Evolutionary conservation across 768 basidiomycete genomes (phyloP), one percentile per base, ranked within the genome.

Genomic region (Pisolithus sp.): DNA sequence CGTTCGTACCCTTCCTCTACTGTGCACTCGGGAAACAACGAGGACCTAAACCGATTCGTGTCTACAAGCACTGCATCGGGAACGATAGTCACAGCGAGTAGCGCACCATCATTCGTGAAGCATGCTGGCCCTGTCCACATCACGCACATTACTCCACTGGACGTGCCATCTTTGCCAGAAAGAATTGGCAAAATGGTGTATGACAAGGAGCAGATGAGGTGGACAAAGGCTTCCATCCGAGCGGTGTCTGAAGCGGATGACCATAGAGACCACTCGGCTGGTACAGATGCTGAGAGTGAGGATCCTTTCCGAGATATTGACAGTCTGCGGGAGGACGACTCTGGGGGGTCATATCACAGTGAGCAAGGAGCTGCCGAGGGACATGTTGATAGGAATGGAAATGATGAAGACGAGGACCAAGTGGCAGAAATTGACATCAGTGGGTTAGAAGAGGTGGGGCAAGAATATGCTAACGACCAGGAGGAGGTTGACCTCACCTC

Each of bases 301-400:
- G 94, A 97, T 71, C 89, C 91, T 7, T 97, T 97, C 68, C 80
- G 81, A 30, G 93, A 93, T 59, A 86, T 97, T 49, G 93, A 95
- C 63, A 93, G 91, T 59, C 64, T 93, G 59, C 73, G 79, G 31
- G 86, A 87, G 50, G 86, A 86, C 51, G 76, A 78, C 21, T 68
- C 68, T 12, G 64, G 63, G 43, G 69, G 71, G 13, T 40, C 53
- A 18, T 28, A 51, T 15, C 55, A 47, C 38, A 49, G 44, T 21
- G 51, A 38, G 7, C 41, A 36, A 10, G n/a, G 15, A 12, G 39
- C 17, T 26, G 42, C 41, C 31, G 51, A 48, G 26, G 49, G 2
- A 4, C 51, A 42, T 47, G 53, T 53, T 50, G 50, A 49, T 53
- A 53, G 56, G 50, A 51, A 53, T 48, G 55, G 62, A 7, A 47